A percentile compares a stretch with the other conserved stretches of the same genome.
These are phyloP conservation scores for Coprinellus micaceus DNA, from an alignment of 768 basidiomycete genomes.

Conservation along the genomic window DNA sequence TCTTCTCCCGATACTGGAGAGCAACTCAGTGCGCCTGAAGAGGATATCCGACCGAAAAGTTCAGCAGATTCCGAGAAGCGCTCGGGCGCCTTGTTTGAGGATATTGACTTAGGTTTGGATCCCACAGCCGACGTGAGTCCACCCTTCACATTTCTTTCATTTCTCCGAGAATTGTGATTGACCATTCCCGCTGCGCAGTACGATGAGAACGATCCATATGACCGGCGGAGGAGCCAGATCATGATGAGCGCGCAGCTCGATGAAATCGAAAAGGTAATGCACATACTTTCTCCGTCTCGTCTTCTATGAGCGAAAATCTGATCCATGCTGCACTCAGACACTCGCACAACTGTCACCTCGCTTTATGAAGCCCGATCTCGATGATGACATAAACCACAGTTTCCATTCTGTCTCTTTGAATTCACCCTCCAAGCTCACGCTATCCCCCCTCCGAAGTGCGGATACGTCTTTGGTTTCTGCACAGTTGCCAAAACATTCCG, in stretches of 20 bases:
- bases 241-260: constrained; percentile 73
- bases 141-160: constrained; percentile 6
- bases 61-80: constrained; percentile 43
- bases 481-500: constrained; percentile 30
- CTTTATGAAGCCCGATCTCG: constrained; percentile 37
- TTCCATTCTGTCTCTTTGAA: constrained; percentile 28
- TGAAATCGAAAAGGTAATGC: constrained; percentile 65
- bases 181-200: constrained; percentile 39
- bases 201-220: constrained; percentile 69
- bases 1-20: constrained; percentile 15
- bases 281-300: neutral
- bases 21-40: constrained; percentile 32
- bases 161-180: neutral
- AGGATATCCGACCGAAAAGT: constrained; percentile 32
- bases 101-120: constrained; percentile 48
- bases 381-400: constrained; percentile 30
- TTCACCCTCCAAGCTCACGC: constrained; percentile 24
- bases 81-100: constrained; percentile 48
- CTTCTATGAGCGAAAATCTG: neutral
- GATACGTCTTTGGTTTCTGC: constrained; percentile 34
- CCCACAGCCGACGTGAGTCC: constrained; percentile 40
- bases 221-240: constrained; percentile 70
- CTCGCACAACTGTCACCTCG: constrained; percentile 68
- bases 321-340: constrained; percentile 38
- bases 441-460: constrained; percentile 25